Base-by-base conservation (phyloP, 345 rosid species). In the Lumnitzera littorea region DNA sequence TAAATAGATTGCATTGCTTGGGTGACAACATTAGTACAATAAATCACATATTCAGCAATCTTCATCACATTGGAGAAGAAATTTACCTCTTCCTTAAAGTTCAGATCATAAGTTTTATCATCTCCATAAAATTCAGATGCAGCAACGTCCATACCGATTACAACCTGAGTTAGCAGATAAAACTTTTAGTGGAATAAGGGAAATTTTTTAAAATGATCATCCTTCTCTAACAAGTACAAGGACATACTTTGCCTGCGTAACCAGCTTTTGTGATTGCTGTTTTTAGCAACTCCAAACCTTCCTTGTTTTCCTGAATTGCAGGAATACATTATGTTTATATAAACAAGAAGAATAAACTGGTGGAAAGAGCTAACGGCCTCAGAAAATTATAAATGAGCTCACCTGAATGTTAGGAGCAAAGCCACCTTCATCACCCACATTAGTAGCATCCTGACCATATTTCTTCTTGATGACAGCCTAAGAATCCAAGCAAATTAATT, bases 91-190 rank as follows among this genome's bases (percentile, higher is more conserved):
- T 84, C 92, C 69, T 89, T 89, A 76, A 88, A 88, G 78, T 88
- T 88, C 80, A 88, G 64, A 74, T 94, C 99, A 62, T 94, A 94
- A 20, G 78, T 75, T 66, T 88, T 87, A 75, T 90, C 97, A 46
- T 74, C 24, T 56, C 78, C 77, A 64, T 87, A 94, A 69, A 94
- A 94, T 66, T 94, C 99, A 23, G 99, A 94, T 47, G 99, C 99
- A 57, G 99, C 99, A 61, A 94, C 99, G 76, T 94, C 99, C 99
- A 94, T 94, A 63, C 99, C 99, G 58, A 94, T 94, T 70, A 94
- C 96, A 65, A 94, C 96, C 97, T 92, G 73, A 51, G 31, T 46
- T 47, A 9, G 20, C 8, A 46, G 51, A 31, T 8, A 73, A 51
- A 64, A 24, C 16, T 29, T 2, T 14, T 53, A 12, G 16, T 25